Conservation (phyloP, 2,329 filamentous ascomycete species). For the Aureobasidium sp. region DNA sequence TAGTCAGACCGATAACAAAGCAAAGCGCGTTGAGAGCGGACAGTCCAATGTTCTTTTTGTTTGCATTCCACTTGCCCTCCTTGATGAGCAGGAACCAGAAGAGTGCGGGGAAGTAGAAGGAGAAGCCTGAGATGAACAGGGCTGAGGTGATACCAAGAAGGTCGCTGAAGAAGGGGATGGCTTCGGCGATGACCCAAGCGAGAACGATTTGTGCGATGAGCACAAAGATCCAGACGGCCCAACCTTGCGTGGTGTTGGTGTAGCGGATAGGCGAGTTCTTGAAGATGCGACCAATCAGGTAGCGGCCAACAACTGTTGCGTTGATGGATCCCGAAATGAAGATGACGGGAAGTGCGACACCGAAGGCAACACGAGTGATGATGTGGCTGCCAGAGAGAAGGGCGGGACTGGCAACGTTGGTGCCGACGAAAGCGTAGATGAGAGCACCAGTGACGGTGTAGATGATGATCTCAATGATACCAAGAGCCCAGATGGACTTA, state of each 20-base stretch:
- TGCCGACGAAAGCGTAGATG: slow-evolving; percentile 59
- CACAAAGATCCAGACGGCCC: slow-evolving; percentile 52
- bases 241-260: slow-evolving; percentile 34
- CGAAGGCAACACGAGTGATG: slow-evolving; percentile 58
- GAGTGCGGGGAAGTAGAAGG: slow-evolving; percentile 29
- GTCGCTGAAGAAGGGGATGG: slow-evolving; percentile 63
- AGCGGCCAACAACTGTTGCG: slow-evolving; percentile 41
- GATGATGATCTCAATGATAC: slow-evolving; percentile 52
- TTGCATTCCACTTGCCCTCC: slow-evolving; percentile 38
- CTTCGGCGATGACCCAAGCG: slow-evolving; percentile 61
- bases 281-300: slow-evolving; percentile 58
- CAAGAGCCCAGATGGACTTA: slow-evolving; percentile 51
- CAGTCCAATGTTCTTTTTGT: slow-evolving; percentile 35
- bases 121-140: slow-evolving; percentile 60
- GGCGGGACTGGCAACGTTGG: slow-evolving; percentile 54
- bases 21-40: slow-evolving; percentile 36
- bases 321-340: slow-evolving; percentile 67
- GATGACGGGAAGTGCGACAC: slow-evolving; percentile 63
- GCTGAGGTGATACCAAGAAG: slow-evolving; percentile 55
- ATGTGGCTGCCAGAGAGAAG: slow-evolving; percentile 51
- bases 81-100: slow-evolving; percentile 38
- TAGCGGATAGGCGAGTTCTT: slow-evolving; percentile 42
- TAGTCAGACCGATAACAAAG: slow-evolving; percentile 26
- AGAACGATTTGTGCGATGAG: slow-evolving; percentile 49
- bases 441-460: slow-evolving; percentile 59